Evolutionary conservation across 345 rosid species (phyloP), one percentile per base, ranked within the genome.

Genomic region (Sisymbrium irio): DNA sequence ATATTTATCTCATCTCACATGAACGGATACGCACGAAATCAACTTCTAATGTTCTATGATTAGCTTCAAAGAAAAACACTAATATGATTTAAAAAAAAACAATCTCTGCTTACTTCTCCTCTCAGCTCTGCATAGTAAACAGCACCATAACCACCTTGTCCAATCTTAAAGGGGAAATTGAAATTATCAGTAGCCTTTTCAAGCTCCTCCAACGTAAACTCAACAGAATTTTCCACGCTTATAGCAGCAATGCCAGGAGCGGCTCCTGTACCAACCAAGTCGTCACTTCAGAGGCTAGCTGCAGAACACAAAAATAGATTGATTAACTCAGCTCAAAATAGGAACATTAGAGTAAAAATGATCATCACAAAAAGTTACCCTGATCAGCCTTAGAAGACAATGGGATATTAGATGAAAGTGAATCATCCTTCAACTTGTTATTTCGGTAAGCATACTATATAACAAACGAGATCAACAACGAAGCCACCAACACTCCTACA

Each of bases 61-160:
- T n/a, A n/a, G n/a, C n/a, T n/a, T n/a, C n/a, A n/a, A n/a, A n/a
- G n/a, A n/a, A n/a, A n/a, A n/a, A n/a, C n/a, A n/a, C n/a, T n/a
- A n/a, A 9, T 40, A n/a, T n/a, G 40, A 28, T 8, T 17, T 20
- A 5, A 30, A n/a, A 54, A 54, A 54, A 7, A 3, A 6, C 12
- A 33, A 35, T 45, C 30, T 72, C 33, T 72, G 67, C 91, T 36
- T 62, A 92, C 98, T 92, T 95, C 96, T 78, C 97, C 99, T 86
- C 97, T 84, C 10, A 95, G 83, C 74, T 85, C 91, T 45, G 99
- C 99, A 76, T 87, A 88, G 83, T 86, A 95, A 64, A 92, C 94
- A 69, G 87, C 82, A 18, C 99, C 99, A 57, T 89, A 95, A 74
- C 99, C 97, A 71, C 99, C 97, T 81, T 86, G 47, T 9, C 99